phyloP scores from a whole-genome alignment of 345 rosid genomes.

The Salix koriyanagi region DNA sequence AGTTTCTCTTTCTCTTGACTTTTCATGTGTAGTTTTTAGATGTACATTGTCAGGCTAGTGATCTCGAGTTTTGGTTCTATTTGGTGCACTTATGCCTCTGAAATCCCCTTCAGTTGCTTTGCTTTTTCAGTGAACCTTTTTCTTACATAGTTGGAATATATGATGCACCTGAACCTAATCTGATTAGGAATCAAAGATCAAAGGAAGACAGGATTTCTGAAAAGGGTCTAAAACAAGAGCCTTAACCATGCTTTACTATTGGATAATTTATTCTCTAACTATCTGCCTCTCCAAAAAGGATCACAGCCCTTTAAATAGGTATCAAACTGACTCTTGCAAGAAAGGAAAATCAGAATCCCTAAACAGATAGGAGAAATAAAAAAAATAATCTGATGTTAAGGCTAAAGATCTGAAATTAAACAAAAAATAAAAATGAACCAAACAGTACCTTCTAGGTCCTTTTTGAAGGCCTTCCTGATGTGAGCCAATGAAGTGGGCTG shows the following conservation, averaged over 20 bases:
- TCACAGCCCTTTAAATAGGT: not conserved
- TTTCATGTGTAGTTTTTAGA: not conserved
- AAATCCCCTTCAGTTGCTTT: not conserved
- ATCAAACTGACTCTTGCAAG: too few relatives aligned
- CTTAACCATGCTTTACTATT: not conserved
- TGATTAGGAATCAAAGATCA: too few relatives aligned
- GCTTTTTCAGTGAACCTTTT: not conserved
- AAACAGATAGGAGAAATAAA: too few relatives aligned
- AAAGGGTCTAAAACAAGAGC: not conserved
- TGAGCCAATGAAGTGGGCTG: too few relatives aligned
- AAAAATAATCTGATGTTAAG: too few relatives aligned
- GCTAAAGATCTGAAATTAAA: too few relatives aligned
- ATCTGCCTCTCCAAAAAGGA: not conserved
- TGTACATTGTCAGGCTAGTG: not conserved
- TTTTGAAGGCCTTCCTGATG: too few relatives aligned
- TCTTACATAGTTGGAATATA: not conserved
- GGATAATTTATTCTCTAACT: not conserved
- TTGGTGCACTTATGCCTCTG: not conserved
- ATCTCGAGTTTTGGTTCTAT: not conserved
- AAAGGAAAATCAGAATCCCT: too few relatives aligned
- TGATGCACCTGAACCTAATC: too few relatives aligned
- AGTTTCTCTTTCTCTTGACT: conserved; percentile 9
- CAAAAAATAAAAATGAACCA: too few relatives aligned
- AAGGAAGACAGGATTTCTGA: too few relatives aligned
- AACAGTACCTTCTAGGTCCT: too few relatives aligned